Evolutionary conservation across 495 filamentous ascomycete genomes (phyloP), one percentile per base, ranked within the genome.

Genomic region (Neohortaea acidophila): DNA sequence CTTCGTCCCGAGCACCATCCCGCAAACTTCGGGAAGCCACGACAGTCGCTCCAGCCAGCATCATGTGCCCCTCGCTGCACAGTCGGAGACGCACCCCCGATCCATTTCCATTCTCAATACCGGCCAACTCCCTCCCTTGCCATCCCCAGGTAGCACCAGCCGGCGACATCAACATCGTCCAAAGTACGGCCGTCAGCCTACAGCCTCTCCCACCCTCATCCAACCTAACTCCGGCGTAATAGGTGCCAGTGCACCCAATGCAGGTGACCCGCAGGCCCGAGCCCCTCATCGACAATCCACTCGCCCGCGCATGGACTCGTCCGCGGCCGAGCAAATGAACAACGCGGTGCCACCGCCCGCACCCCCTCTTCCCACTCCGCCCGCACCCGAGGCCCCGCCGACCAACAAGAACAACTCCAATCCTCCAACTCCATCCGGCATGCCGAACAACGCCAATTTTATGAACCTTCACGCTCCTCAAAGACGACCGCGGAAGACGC

Each of bases 101-200:
- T 74, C 87, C 12, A 87, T 94, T 28, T 74, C 83, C 6, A 75
- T 93, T 20, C 51, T 94, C 21, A 75, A 63, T 29, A 84, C 79
- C 0, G 85, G 81, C 12, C 78, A 86, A 41, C 59, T 87, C 2
- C 83, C 89, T 18, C 64, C 77, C 13, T 58, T 94, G 25, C 84
- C 87, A 3, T 96, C 89, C 0, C 89, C 89, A 4, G 83, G 84
- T 12, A 67, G 67, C 14, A 46, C 39, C 8, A 26, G 47, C 5
- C 66, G 72, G 25, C 59, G 61, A 30, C 56, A 64, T 31, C 53
- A 69, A 44, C 57, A 63, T 30, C 61, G 79, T 33, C 78, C 80
- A 5, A 66, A 70, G 41, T 55, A 69, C 18, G 67, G 64, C 21
- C 69, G 87, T 31, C 76, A 84, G 54, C 72, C 79, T 39, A 91